A percentile compares a stretch with the other conserved stretches of the same genome.
These are phyloP conservation scores for Trichoderma gracile DNA, from an alignment of 2,329 filamentous ascomycete genomes.

Conservation along the genomic window DNA sequence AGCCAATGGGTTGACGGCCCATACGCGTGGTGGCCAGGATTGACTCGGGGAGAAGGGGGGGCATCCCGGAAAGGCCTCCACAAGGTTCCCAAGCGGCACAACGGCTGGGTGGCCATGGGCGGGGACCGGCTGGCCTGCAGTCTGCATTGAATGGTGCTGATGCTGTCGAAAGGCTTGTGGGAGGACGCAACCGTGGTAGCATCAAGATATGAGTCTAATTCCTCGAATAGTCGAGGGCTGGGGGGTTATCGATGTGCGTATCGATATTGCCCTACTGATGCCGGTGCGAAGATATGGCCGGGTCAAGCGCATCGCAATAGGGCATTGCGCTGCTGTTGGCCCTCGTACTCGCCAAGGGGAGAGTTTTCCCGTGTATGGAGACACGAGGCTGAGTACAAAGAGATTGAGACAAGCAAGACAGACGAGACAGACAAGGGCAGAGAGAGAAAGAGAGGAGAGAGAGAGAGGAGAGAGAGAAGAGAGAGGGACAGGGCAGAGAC, in stretches of 20 bases:
- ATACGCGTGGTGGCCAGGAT: conserved; percentile 14
- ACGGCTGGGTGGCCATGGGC: conserved; percentile 3
- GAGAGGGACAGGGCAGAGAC: background rate
- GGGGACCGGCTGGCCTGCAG: background rate
- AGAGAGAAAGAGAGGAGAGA: background rate
- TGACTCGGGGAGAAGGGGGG: background rate
- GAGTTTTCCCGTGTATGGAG: background rate
- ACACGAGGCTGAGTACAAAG: background rate
- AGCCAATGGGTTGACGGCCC: background rate
- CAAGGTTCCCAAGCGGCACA: conserved; percentile 1
- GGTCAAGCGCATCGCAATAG: background rate
- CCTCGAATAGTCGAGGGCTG: too few species aligned
- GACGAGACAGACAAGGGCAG: background rate
- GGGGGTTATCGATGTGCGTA: too few species aligned
- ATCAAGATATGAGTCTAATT: too few species aligned
- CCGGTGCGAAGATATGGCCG: background rate
- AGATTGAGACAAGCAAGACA: background rate
- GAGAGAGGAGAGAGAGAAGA: background rate
- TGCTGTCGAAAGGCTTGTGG: background rate
- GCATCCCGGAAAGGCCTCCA: background rate
- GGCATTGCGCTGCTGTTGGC: background rate
- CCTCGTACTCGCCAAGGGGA: conserved; percentile 12
- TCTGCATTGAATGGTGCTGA: background rate
- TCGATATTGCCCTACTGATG: background rate
- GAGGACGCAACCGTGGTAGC: too few species aligned